Conservation (phyloP, 805 yeast species). For the Yamadazyma scolyti region DNA sequence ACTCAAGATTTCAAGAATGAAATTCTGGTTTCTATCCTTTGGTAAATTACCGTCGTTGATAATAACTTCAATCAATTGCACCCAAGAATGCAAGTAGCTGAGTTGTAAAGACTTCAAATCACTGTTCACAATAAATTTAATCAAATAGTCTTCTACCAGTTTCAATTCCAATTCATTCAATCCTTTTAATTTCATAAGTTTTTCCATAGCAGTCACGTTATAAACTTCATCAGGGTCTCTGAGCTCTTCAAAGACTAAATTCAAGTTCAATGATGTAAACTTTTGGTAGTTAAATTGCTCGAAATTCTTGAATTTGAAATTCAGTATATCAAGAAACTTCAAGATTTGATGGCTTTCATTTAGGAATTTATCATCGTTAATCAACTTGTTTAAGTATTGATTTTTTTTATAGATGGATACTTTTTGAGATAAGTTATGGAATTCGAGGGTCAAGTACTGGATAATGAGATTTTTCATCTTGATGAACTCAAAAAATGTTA, state of each 20-base stretch:
- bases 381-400: conserved; percentile 50
- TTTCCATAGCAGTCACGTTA: conserved; percentile 5
- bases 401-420: conserved; percentile 51
- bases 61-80: conserved; percentile 68
- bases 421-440: conserved; percentile 48
- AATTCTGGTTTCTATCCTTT: conserved; percentile 41
- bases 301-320: conserved; percentile 47
- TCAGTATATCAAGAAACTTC: conserved; percentile 67
- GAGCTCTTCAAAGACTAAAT: conserved; percentile 33
- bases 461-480: conserved; percentile 57
- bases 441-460: conserved; percentile 66
- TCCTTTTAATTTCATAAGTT: conserved; percentile 12
- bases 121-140: conserved; percentile 43
- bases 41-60: conserved; percentile 52
- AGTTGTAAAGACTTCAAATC: conserved; percentile 53
- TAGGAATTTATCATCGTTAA: conserved; percentile 46
- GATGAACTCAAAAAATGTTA: conserved; percentile 59
- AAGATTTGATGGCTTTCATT: conserved; percentile 65
- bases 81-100: conserved; percentile 76
- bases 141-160: conserved; percentile 18
- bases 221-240: conserved; percentile 2
- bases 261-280: conserved; percentile 26
- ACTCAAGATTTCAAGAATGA: conserved; percentile 76
- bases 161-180: conserved; percentile 7
- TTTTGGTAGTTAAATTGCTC: conserved; percentile 35